These are phyloP conservation scores for Lasiodiplodia citricola DNA, from an alignment of 2,329 filamentous ascomycete genomes.

Conservation along the genomic window DNA sequence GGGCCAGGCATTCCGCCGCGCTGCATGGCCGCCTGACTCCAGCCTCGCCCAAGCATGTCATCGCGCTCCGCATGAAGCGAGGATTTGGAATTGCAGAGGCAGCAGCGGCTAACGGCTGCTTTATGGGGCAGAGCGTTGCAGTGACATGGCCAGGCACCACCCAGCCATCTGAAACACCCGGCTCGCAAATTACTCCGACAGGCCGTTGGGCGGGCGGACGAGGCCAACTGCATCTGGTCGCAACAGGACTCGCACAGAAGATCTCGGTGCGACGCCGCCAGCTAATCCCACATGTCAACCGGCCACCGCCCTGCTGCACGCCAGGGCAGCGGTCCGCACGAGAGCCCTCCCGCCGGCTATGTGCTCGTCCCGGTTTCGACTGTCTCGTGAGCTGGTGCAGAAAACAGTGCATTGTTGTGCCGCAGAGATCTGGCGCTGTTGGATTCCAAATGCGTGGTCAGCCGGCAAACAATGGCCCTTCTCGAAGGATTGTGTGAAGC, in stretches of 20 bases:
- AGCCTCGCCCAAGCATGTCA: conserved; percentile 18
- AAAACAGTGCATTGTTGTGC: conserved; percentile 19
- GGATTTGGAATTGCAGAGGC: conserved; percentile 26
- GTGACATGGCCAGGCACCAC: conserved; percentile 9
- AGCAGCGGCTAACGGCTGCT: conserved; percentile 16
- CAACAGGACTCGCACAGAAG: conserved; percentile 27
- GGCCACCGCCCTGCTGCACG: conserved; percentile 13
- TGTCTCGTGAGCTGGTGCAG: conserved; percentile 28
- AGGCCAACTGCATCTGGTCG: conserved; percentile 24
- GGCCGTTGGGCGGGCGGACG: conserved; percentile 20
- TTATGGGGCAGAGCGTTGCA: conserved; percentile 17
- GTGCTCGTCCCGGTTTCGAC: conserved; percentile 24
- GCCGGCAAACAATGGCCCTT: conserved; percentile 4
- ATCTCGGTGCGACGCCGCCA: conserved; percentile 21
- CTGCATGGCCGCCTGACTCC: conserved; percentile 23
- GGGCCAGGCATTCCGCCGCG: conserved; percentile 22
- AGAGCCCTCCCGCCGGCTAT: conserved; percentile 24
- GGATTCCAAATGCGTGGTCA: conserved; percentile 27
- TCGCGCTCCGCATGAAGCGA: conserved; percentile 17
- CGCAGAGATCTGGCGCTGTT: conserved; percentile 11
- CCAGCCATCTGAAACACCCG: conserved; percentile 25
- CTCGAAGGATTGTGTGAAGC: conserved; percentile 10
- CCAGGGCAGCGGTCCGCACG: conserved; percentile 25
- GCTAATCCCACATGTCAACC: conserved; percentile 27
- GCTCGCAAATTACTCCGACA: conserved; percentile 22